Conservation (phyloP, 371 early-diverging fungal genomes). For the Lichtheimia ramosa region DNA sequence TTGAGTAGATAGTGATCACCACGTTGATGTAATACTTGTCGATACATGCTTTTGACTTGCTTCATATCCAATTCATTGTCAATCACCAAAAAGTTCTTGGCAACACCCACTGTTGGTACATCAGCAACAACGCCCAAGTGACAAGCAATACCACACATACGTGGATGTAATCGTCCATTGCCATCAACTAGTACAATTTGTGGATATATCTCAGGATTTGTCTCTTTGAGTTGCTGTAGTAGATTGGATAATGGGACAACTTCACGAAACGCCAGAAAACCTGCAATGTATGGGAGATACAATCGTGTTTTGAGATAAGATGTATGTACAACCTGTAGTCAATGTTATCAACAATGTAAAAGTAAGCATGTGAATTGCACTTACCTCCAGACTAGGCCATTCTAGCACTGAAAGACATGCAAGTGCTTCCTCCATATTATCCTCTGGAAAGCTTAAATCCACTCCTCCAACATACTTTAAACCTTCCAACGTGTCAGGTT, state of each 20-base stretch:
- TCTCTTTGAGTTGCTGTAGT: constrained; percentile 47
- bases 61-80: constrained; percentile 32
- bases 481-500: constrained; percentile 29
- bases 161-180: constrained; percentile 87
- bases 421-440: constrained; percentile 64
- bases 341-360: not conserved
- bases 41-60: constrained; percentile 22
- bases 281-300: constrained; percentile 78
- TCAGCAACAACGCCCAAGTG: constrained; percentile 79
- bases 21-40: constrained; percentile 24
- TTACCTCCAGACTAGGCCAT: constrained; percentile 60
- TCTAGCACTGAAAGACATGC: constrained; percentile 72
- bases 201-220: constrained; percentile 61
- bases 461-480: constrained; percentile 78
- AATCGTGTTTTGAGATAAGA: constrained; percentile 57
- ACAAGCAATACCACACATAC: constrained; percentile 85
- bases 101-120: constrained; percentile 83
- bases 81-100: constrained; percentile 84
- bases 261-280: constrained; percentile 91
- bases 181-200: constrained; percentile 88
- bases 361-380: constrained; percentile 2
- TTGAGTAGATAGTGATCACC: constrained; percentile 42
- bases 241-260: constrained; percentile 59
- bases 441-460: constrained; percentile 78
- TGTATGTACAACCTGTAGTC: constrained; percentile 53